Evolutionary conservation across 2,329 filamentous ascomycete species (phyloP), one percentile per base, ranked within the genome.

Genomic region (Acarospora socialis): DNA sequence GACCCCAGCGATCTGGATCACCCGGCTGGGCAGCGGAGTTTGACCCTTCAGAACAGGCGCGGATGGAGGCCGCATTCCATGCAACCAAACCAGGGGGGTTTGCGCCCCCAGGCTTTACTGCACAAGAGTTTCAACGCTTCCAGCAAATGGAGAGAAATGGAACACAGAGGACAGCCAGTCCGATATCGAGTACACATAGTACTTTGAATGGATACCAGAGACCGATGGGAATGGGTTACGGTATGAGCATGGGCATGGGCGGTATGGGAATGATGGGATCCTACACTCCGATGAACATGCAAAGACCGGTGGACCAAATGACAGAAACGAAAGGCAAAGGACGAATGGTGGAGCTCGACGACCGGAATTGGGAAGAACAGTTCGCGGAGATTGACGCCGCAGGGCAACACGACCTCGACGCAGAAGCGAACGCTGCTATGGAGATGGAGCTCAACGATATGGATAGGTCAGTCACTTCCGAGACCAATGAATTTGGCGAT

Each of bases 341-440:
- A 4, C 61, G 70, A 21, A 71, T 95, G 60, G 77, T 95, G 8
- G 90, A 95, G 60, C 70, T 95, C 15, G 83, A 94, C 52, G 87
- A 98, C 46, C 65, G 78, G 49, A 79, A 92, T 50, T 95, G 90
- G 90, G 87, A 95, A 57, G 82, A 84, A 46, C 84, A 95, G 55
- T 98, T 98, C 55, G 81, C 83, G 35, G 74, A 90, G 56, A 76
- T 94, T 52, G 82, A 87, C 52, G 60, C 59, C 9, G 58, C 59
- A 22, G 61, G 66, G 30, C 55, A 60, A 32, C 62, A 65, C 45
- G 62, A 61, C 33, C 54, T 70, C 35, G 72, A 75, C 40, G 62
- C 60, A 21, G 63, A 76, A 49, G 80, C 81, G 32, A 77, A 81
- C 40, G 66, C 67, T 37, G 79, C 78, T 12, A 81, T 87, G 46